Evolutionary conservation across 352 stramenopile genomes (phyloP).

Genomic region (Phytopythium helicoides): DNA sequence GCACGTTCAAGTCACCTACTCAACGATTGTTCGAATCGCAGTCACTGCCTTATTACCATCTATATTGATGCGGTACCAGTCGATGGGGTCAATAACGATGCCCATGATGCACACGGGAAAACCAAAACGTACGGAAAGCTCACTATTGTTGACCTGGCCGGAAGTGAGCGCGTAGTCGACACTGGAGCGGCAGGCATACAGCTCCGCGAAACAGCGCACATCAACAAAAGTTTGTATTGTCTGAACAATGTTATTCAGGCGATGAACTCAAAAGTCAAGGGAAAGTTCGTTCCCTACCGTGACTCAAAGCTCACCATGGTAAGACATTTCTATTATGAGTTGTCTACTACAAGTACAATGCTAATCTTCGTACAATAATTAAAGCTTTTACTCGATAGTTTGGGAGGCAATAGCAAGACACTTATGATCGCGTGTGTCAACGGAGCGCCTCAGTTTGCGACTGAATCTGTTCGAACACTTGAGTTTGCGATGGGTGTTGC

Average conservation of each 20-base stretch:
- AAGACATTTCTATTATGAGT: not conserved
- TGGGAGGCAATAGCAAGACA: slow-evolving; percentile 73
- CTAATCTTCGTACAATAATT: not conserved
- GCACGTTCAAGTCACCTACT: slow-evolving; percentile 67
- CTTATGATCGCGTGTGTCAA: slow-evolving; percentile 83
- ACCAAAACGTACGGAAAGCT: slow-evolving; percentile 71
- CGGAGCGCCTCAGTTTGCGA: slow-evolving; percentile 44
- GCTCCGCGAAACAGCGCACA: slow-evolving; percentile 71
- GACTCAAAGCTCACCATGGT: slow-evolving; percentile 79
- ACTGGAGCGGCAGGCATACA: slow-evolving; percentile 56
- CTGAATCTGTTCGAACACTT: slow-evolving; percentile 63
- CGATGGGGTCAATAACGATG: slow-evolving; percentile 6
- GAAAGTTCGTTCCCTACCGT: slow-evolving; percentile 64
- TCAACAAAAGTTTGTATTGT: slow-evolving; percentile 80
- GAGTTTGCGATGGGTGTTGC: slow-evolving; percentile 80
- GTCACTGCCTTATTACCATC: slow-evolving; percentile 76
- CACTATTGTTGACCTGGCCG: slow-evolving; percentile 72
- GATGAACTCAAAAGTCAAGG: slow-evolving; percentile 46
- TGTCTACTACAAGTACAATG: not conserved
- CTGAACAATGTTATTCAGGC: slow-evolving; percentile 76
- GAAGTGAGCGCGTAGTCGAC: slow-evolving; percentile 63
- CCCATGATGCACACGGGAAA: not conserved
- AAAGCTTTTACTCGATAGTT: slow-evolving; percentile 65
- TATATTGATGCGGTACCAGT: slow-evolving; percentile 65
- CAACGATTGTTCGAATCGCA: slow-evolving; percentile 71